Percentiles rank a stretch among this genome's conserved stretches.
phyloP scores from a whole-genome alignment of 441 rosid genomes.

The Raphanus hybrid region DNA sequence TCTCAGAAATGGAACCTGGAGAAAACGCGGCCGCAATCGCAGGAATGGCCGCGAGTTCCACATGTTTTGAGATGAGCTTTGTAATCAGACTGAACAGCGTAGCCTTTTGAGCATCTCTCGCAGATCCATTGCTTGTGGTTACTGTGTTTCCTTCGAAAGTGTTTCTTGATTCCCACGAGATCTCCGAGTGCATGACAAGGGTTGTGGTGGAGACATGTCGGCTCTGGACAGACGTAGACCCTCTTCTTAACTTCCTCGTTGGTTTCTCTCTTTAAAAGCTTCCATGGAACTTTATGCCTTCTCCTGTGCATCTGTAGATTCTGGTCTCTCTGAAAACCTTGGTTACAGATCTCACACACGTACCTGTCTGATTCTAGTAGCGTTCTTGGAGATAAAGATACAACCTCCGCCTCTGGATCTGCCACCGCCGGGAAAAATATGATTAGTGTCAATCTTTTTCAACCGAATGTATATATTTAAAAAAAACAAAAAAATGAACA shows the following conservation, averaged over 20 bases:
- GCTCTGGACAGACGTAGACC: slow-evolving; percentile 82
- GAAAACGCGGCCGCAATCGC: slow-evolving; percentile 89
- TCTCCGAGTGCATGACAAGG: slow-evolving; percentile 87
- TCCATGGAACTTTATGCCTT: slow-evolving; percentile 93
- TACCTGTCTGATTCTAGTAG: slow-evolving; percentile 89
- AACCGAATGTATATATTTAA: background rate
- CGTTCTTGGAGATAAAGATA: slow-evolving; percentile 87
- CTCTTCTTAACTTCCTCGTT: slow-evolving; percentile 65
- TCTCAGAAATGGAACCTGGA: slow-evolving; percentile 59
- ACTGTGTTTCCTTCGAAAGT: slow-evolving; percentile 77
- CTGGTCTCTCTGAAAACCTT: slow-evolving; percentile 94
- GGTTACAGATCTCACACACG: slow-evolving; percentile 99
- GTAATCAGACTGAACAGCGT: slow-evolving; percentile 87
- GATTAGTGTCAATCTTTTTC: slow-evolving; percentile 10
- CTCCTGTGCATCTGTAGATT: slow-evolving; percentile 96
- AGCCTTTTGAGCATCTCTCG: slow-evolving; percentile 77
- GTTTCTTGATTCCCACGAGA: slow-evolving; percentile 88
- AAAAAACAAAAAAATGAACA: too few species aligned
- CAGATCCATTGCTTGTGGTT: slow-evolving; percentile 84
- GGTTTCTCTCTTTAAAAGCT: slow-evolving; percentile 77
- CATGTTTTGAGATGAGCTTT: slow-evolving; percentile 90
- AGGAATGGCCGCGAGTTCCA: slow-evolving; percentile 86
- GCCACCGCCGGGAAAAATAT: background rate
- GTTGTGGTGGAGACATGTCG: slow-evolving; percentile 77
- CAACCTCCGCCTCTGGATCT: slow-evolving; percentile 99